These are phyloP conservation scores for Camellia oleifera DNA, from an alignment of 179 eudicot genomes.

Conservation along the genomic window DNA sequence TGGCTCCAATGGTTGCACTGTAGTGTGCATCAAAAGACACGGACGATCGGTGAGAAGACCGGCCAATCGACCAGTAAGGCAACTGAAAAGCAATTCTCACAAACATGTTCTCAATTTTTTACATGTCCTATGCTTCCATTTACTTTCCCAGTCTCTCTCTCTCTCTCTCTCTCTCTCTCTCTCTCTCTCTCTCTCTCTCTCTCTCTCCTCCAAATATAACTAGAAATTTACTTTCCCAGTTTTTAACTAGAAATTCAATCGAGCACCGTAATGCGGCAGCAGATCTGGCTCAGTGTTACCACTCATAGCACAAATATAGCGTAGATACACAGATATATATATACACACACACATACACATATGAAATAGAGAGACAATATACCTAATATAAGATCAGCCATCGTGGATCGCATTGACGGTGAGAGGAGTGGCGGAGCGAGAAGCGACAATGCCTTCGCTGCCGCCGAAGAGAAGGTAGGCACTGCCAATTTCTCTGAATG, in stretches of 20 bases:
- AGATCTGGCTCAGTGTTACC: conserved; percentile 23
- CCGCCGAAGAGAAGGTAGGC: conserved; percentile 86
- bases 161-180: no score
- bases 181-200: no score
- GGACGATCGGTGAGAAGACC: no score
- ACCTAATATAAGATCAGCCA: conserved; percentile 79
- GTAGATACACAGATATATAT: not conserved
- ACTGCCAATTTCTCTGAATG: conserved; percentile 81
- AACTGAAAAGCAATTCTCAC: no score
- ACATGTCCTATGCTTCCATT: no score
- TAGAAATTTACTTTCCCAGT: no score
- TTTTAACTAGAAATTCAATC: not conserved
- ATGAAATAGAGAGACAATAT: not conserved
- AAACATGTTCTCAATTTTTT: no score
- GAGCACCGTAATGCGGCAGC: not conserved
- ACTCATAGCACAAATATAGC: not conserved
- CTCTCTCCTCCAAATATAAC: no score
- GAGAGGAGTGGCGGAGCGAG: conserved; percentile 32
- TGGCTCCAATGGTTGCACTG: no score
- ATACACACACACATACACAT: not conserved
- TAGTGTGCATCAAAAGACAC: no score
- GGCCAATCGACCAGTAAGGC: no score
- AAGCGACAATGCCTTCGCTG: conserved; percentile 74
- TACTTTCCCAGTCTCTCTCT: no score
- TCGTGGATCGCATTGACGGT: conserved; percentile 32